phyloP scores from a whole-genome alignment of 2,329 filamentous ascomycete genomes.

The Aspergillus sp. region DNA sequence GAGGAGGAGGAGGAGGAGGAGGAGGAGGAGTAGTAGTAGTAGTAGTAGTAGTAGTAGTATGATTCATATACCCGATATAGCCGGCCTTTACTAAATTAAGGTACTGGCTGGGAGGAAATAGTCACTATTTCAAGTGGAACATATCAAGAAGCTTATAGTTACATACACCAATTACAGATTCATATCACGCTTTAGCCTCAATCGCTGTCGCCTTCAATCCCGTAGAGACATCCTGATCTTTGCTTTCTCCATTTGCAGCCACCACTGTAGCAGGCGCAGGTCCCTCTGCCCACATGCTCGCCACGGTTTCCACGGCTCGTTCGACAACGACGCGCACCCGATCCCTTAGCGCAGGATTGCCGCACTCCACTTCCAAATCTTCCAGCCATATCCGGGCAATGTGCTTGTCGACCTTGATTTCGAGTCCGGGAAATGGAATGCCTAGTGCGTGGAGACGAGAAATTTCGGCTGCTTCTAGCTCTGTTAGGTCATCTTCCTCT shows the following conservation, averaged over 20 bases:
- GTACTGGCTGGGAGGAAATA: neutral
- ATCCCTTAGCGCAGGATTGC: constrained; percentile 75
- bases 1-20: too few relatives aligned
- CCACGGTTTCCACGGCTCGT: constrained; percentile 82
- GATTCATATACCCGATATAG: too few relatives aligned
- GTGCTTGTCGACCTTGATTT: constrained; percentile 85
- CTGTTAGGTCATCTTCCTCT: constrained; percentile 50
- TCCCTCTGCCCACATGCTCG: constrained; percentile 60
- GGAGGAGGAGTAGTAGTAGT: too few relatives aligned
- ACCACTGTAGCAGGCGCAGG: constrained; percentile 23
- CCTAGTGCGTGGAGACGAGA: constrained; percentile 78
- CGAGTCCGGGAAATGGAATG: constrained; percentile 86
- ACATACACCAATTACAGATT: neutral
- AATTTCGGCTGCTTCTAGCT: constrained; percentile 67
- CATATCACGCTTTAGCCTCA: constrained; percentile 21
- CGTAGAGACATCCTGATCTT: constrained; percentile 16
- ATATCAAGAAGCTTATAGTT: neutral
- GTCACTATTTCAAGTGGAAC: neutral
- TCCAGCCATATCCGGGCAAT: constrained; percentile 90
- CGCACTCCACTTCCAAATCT: constrained; percentile 84
- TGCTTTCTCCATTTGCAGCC: constrained; percentile 25
- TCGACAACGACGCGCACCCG: constrained; percentile 88
- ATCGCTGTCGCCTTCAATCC: constrained; percentile 25
- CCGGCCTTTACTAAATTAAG: too few relatives aligned
- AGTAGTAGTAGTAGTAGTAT: too few relatives aligned